Base-by-base conservation (phyloP, 495 filamentous ascomycete genomes). In the Annulohypoxylon stygium region DNA sequence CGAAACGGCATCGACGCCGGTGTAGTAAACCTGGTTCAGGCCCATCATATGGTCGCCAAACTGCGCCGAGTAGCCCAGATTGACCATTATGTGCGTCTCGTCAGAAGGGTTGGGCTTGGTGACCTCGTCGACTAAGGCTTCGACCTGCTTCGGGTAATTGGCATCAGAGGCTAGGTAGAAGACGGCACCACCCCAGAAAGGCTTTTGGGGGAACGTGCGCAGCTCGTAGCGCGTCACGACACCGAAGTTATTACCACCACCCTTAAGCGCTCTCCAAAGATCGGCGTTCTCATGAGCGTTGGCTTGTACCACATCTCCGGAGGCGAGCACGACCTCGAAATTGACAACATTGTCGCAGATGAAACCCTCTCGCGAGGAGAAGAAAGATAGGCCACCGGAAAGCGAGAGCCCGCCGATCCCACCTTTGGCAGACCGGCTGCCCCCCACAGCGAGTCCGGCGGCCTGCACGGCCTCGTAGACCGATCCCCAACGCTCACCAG, bases 391-490 rank as follows among this genome's bases (percentile, higher is more conserved):
- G 33, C 39, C 64, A 48, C 6, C 65, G 61, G 33, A 16, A 26
- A 26, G 33, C 1, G 33, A 59, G 12, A 59, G 25, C 63, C 69
- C 2, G 36, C 62, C 69, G 12, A 67, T 57, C 14, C 69, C 69
- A 37, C 63, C 14, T 2, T 33, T 57, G 0, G 47, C 39, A 0
- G 55, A 62, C 33, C 55, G 33, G 2, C 12, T 23, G 0, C 69
- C 69, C 3, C 55, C 34, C 5, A 39, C 79, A 25, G 78, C 67
- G 1, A 85, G 76, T 6, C 81, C 77, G 14, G 79, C 72, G 2
- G 74, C 50, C 1, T 75, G 76, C 4, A 73, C 30, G 11, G n/a
- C 39, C 30, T 59, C 53, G 20, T 69, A 63, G 0, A 75, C 73
- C 1, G 57, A 4, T 10, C 73, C 64, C 64, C 69, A 75, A 2